Evolutionary conservation across 108 stramenopile species (phyloP), one percentile per base, ranked within the genome.

Genomic region (Cyclotella sp.): DNA sequence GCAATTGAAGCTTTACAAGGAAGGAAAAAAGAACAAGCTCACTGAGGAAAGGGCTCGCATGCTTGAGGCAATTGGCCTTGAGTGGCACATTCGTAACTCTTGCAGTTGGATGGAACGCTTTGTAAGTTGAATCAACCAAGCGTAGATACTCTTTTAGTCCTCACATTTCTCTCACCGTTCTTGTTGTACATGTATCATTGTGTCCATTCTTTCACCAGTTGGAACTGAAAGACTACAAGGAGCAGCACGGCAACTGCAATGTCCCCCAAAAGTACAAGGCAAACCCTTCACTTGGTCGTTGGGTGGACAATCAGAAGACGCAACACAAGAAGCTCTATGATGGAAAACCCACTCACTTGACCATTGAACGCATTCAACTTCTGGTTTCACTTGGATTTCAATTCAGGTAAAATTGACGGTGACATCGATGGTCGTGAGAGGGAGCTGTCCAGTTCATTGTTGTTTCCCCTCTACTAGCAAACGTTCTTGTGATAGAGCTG

Each of bases 1-100:
- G 52, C 68, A 78, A 39, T 74, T 78, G 72, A 83, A 83, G 34
- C 47, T 73, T 0, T 62, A 59, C 42, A 69, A 62, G 72, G 82
- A 87, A 70, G 89, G 89, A 8, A 87, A 86, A 70, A 85, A 84
- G 68, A 67, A 40, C 22, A 70, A 66, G 47, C 71, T 83, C 42
- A 73, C 82, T 11, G 53, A 65, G 7, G 77, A 83, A 0, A 44
- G 76, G 18, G 53, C 71, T n/a, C 45, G 43, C 13, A 64, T 76
- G 75, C 64, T 83, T 28, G 77, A 78, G 9, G 72, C 42, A 16
- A 18, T 76, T 14, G 82, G 82, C 16, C 59, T 79, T 13, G 76
- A 81, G 49, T 40, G 47, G 39, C 57, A 72, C 29, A 79, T 73
- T 43, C 63, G 72, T n/a, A 73, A 67, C 64, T 64, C 78, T 28